Evolutionary conservation across 2,329 filamentous ascomycete species (phyloP).

Genomic region (Curvularia eragrostidis): DNA sequence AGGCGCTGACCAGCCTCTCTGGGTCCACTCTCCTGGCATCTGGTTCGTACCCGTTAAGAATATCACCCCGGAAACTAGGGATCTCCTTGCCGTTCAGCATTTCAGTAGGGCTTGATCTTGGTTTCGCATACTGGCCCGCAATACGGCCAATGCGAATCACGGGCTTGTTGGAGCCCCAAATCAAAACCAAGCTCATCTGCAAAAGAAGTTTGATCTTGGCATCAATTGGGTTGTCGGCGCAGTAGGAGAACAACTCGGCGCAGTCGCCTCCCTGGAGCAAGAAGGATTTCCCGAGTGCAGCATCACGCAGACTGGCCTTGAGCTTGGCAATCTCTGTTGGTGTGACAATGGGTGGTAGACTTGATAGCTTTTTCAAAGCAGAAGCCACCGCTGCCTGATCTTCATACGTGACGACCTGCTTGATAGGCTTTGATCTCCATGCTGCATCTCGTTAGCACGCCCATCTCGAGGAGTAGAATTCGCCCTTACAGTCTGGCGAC

Average conservation of each 20-base stretch:
- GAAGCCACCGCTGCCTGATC: constrained; percentile 65
- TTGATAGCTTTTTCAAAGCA: constrained; percentile 68
- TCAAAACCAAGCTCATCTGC: constrained; percentile 95
- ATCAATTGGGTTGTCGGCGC: constrained; percentile 85
- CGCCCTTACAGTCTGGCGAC: constrained; percentile 50
- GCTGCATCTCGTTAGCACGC: constrained; percentile 52
- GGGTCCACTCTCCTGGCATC: constrained; percentile 84
- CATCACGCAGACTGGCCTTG: constrained; percentile 79
- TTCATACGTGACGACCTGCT: constrained; percentile 75
- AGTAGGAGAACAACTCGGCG: constrained; percentile 97
- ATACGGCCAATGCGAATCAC: constrained; percentile 95
- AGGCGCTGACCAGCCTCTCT: constrained; percentile 82
- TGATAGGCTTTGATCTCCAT: constrained; percentile 80
- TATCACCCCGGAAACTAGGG: constrained; percentile 92
- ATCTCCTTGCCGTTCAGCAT: constrained; percentile 79
- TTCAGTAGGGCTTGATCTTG: constrained; percentile 87
- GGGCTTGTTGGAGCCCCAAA: constrained; percentile 82
- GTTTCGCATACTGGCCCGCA: constrained; percentile 98
- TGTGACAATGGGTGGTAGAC: constrained; percentile 79
- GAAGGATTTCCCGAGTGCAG: constrained; percentile 89
- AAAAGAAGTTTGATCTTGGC: constrained; percentile 95
- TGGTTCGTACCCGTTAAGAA: constrained; percentile 84
- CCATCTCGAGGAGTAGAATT: too few relatives aligned
- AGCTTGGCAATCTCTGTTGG: constrained; percentile 81
- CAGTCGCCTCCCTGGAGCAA: constrained; percentile 96